phyloP scores from a whole-genome alignment of 164 flowering plant genomes.

The Vitis cinerea region DNA sequence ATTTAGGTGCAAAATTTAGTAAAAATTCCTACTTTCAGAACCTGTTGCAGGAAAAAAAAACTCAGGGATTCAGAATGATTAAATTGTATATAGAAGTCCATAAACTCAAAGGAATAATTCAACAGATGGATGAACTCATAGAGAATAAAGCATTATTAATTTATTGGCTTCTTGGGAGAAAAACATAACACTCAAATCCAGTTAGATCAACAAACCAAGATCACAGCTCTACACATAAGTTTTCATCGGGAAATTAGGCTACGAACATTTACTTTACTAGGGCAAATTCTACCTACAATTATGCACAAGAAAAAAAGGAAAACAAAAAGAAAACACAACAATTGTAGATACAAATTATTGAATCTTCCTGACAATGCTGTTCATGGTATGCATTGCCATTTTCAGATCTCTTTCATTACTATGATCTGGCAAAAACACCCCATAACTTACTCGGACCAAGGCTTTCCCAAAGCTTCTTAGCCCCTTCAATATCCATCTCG shows the following conservation, averaged over 20 bases:
- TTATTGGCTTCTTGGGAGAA: conserved; percentile 22
- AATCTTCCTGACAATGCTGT: conserved; percentile 3
- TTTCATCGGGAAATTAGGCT: conserved; percentile 21
- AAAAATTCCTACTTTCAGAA: too few species aligned
- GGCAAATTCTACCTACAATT: conserved; percentile 11
- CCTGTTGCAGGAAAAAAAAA: too few species aligned
- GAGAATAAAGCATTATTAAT: conserved; percentile 9
- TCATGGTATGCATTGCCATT: background rate
- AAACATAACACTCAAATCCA: conserved; percentile 16
- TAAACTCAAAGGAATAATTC: background rate
- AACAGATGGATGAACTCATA: background rate
- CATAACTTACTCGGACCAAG: conserved; percentile 68
- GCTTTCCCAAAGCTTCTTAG: conserved; percentile 71
- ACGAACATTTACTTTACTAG: conserved; percentile 14
- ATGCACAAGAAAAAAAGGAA: conserved; percentile 16
- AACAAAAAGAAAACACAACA: conserved; percentile 15
- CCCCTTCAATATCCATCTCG: conserved; percentile 75
- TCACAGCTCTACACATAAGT: conserved; percentile 22
- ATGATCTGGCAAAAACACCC: conserved; percentile 72
- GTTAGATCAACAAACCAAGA: conserved; percentile 36
- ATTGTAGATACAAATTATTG: conserved; percentile 36
- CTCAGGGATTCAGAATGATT: too few species aligned
- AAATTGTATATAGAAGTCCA: background rate
- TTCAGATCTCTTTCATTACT: conserved; percentile 8
- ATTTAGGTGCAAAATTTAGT: too few species aligned